A percentile compares a stretch with the other conserved stretches of the same genome.
These are phyloP conservation scores for Fusarium brevicatenulatum DNA, from an alignment of 2,329 filamentous ascomycete species.

Conservation along the genomic window DNA sequence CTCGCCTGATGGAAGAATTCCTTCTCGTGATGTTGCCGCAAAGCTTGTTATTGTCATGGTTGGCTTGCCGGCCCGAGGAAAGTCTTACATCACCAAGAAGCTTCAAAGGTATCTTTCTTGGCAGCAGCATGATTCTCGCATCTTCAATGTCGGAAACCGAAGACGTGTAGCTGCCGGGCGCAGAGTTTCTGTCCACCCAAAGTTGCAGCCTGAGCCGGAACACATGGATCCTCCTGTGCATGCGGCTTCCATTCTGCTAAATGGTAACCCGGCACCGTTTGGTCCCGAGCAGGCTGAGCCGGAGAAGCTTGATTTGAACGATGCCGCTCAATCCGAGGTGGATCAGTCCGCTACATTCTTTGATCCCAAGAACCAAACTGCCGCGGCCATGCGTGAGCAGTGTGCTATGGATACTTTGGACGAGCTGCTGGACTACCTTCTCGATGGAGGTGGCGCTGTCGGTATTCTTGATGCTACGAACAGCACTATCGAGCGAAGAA, in stretches of 20 bases:
- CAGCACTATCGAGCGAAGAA: conserved; percentile 87
- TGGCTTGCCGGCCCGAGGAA: conserved; percentile 91
- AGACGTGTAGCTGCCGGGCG: conserved; percentile 80
- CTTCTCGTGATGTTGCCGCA: conserved; percentile 91
- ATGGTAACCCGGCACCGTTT: conserved; percentile 57
- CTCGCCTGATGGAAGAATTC: conserved; percentile 94
- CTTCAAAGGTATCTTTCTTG: conserved; percentile 94
- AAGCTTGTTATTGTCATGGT: conserved; percentile 99
- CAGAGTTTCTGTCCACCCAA: conserved; percentile 50
- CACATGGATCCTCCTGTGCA: conserved; percentile 59
- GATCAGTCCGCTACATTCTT: conserved; percentile 96
- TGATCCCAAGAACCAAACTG: conserved; percentile 86
- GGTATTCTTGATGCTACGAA: conserved; percentile 98
- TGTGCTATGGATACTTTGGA: conserved; percentile 92
- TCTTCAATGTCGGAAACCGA: conserved; percentile 97
- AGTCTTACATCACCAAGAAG: conserved; percentile 99
- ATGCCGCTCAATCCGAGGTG: conserved; percentile 58
- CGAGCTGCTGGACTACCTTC: conserved; percentile 89
- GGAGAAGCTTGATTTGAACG: conserved; percentile 51
- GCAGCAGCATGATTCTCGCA: conserved; percentile 94
- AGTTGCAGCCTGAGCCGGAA: conserved; percentile 48
- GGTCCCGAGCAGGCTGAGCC: conserved; percentile 51
- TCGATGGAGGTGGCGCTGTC: conserved; percentile 83
- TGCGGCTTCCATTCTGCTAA: conserved; percentile 67
- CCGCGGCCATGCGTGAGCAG: conserved; percentile 86